Evolutionary conservation across 1,284 basidiomycete species (phyloP), one percentile per base, ranked within the genome.

Genomic region (Earliella scabrosa): DNA sequence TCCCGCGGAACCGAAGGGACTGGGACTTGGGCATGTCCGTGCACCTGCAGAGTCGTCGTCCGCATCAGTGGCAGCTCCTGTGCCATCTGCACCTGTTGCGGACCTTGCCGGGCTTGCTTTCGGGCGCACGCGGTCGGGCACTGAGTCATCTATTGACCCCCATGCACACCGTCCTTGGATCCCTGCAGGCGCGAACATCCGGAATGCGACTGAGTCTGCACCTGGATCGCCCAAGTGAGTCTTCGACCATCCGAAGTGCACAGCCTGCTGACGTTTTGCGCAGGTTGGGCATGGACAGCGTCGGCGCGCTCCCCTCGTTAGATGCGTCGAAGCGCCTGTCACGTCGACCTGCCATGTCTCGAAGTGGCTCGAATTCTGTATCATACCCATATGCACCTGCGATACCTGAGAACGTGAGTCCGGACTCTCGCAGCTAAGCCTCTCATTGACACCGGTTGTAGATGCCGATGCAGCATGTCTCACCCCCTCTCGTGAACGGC

Each of bases 351-450:
- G 67, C 70, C 5, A 67, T 76, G 60, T 66, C 70, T 34, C 74
- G 73, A 41, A 70, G 74, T n/a, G 64, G 72, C 5, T 76, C 81
- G 11, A 67, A 70, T 39, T 74, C 73, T 27, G 69, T 79, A 54
- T 72, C 73, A 41, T 74, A 63, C 50, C 59, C 76, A 29, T 72
- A 75, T 60, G 71, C 67, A 43, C 69, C 78, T 23, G 68, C 69
- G 47, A 70, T 77, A 66, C 73, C 77, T 52, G 81, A 82, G 64
- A 75, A 70, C 52, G 79, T 82, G 59, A 62, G 79, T 66, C n/a
- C 4, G 50, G 18, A 29, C 23, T 27, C n/a, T 31, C 14, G 2
- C 16, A 13, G 9, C 44, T n/a, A 36, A 27, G n/a, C 20, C 10
- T 24, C 20, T 50, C 27, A 24, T 45, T 61, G 34, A 60, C 41